phyloP scores from a whole-genome alignment of 192 early-diverging fungal species.

The Dimargaris xerosporica region DNA sequence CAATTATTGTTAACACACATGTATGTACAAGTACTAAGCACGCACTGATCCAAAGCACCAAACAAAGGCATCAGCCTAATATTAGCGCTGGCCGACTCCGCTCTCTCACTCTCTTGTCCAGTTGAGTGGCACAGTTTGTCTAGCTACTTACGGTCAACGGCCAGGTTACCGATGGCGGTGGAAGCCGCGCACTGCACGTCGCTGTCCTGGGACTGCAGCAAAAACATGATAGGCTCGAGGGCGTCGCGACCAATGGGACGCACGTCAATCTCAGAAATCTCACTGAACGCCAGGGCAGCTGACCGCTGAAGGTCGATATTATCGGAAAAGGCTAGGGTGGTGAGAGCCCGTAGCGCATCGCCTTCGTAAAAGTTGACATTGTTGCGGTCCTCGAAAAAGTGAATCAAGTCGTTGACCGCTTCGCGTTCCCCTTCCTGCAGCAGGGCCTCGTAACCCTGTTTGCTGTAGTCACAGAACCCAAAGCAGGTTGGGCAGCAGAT shows the following conservation, averaged over 20 bases:
- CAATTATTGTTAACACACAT: background rate
- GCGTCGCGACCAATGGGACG: slow-evolving; percentile 58
- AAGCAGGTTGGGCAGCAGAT: slow-evolving; percentile 9
- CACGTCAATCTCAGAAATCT: slow-evolving; percentile 78
- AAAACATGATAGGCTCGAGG: slow-evolving; percentile 63
- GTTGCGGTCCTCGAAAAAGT: slow-evolving; percentile 53
- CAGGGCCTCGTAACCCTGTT: slow-evolving; percentile 37
- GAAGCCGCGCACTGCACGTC: slow-evolving; percentile 75
- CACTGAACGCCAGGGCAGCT: slow-evolving; percentile 75
- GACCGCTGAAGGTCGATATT: slow-evolving; percentile 73
- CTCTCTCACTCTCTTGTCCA: no score
- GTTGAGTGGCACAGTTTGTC: no score
- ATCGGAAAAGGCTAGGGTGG: slow-evolving; percentile 71
- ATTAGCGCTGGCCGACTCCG: no score
- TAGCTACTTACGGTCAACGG: slow-evolving; percentile 44
- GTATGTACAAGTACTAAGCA: background rate
- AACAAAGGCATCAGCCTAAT: no score
- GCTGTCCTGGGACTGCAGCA: slow-evolving; percentile 67
- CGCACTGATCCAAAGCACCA: no score
- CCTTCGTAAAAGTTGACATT: slow-evolving; percentile 75
- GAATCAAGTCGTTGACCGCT: slow-evolving; percentile 46
- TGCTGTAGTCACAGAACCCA: slow-evolving; percentile 8
- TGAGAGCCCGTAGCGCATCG: slow-evolving; percentile 59
- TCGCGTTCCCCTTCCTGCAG: slow-evolving; percentile 55
- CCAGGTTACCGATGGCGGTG: slow-evolving; percentile 81